Conservation (phyloP, 306 rosid genomes). For the Abrus pulchellus region DNA sequence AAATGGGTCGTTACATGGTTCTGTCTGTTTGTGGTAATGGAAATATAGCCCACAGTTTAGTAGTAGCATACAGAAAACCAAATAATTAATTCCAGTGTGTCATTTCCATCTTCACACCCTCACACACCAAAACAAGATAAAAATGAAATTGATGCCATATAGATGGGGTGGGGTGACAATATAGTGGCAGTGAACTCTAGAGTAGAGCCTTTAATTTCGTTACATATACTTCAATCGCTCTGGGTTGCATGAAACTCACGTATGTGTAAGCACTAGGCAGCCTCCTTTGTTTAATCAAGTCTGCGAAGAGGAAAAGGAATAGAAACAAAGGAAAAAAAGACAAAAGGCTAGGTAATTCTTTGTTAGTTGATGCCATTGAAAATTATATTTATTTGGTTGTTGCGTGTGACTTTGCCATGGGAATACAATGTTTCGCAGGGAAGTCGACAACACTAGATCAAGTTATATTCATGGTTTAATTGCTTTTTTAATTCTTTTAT, state of each 20-base stretch:
- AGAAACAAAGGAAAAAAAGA: slow-evolving; percentile 17
- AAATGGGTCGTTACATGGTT: neutral
- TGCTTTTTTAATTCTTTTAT: too few relatives aligned
- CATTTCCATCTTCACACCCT: neutral
- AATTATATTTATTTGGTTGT: neutral
- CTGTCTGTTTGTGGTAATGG: neutral
- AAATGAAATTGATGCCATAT: neutral
- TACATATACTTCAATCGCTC: neutral
- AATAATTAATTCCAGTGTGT: too few relatives aligned
- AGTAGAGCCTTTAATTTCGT: too few relatives aligned
- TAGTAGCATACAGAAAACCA: slow-evolving; percentile 5
- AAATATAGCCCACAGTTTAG: slow-evolving; percentile 34
- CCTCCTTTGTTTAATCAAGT: neutral
- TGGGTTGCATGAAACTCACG: neutral
- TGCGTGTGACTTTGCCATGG: neutral
- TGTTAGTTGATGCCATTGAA: neutral
- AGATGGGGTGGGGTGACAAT: too few relatives aligned
- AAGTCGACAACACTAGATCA: neutral
- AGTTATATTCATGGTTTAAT: too few relatives aligned
- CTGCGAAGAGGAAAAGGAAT: neutral
- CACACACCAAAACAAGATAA: neutral
- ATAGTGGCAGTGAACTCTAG: too few relatives aligned
- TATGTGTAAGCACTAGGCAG: neutral
- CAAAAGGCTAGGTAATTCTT: slow-evolving; percentile 1
- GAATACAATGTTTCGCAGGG: neutral